Evolutionary conservation across 208 protist species (phyloP).

Genomic region (Crithidia brevicula): DNA sequence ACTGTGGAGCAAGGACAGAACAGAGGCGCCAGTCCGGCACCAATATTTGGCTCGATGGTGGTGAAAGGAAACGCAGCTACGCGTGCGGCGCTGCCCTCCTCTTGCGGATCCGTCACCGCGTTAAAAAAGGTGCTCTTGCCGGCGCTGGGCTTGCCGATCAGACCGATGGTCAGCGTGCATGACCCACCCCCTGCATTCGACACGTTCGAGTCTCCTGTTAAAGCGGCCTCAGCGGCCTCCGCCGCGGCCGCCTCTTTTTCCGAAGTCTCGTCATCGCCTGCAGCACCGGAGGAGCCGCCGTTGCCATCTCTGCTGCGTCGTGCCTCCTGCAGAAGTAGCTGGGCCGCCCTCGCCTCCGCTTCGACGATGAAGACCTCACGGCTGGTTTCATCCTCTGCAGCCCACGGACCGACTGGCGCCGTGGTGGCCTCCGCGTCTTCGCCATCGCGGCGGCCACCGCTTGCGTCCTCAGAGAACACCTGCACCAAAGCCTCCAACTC

Average conservation of each 20-base stretch:
- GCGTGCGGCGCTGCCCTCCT: conserved; percentile 78
- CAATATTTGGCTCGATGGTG: conserved; percentile 94
- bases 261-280: not conserved
- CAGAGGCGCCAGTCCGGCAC: conserved; percentile 55
- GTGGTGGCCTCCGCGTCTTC: conserved; percentile 13
- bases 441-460: not conserved
- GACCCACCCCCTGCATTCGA: conserved; percentile 40
- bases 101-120: conserved; percentile 84
- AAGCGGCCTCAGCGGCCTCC: not conserved
- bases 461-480: conserved; percentile 32
- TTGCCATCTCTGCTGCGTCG: conserved; percentile 5
- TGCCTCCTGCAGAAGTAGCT: conserved; percentile 22
- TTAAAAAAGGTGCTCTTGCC: conserved; percentile 97
- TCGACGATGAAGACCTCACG: conserved; percentile 39
- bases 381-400: conserved; percentile 41
- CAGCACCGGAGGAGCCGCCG: not conserved
- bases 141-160: conserved; percentile 93
- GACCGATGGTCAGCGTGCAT: conserved; percentile 88
- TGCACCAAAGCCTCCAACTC: conserved; percentile 35
- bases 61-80: conserved; percentile 95
- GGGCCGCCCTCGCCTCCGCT: conserved; percentile 38
- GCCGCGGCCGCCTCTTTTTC: not conserved
- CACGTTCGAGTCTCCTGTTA: not conserved
- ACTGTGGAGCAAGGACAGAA: conserved; percentile 71
- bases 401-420: conserved; percentile 28